Conservation (phyloP, 1,139 yeast species). For the Yamadazyma kanchanaburiensis region DNA sequence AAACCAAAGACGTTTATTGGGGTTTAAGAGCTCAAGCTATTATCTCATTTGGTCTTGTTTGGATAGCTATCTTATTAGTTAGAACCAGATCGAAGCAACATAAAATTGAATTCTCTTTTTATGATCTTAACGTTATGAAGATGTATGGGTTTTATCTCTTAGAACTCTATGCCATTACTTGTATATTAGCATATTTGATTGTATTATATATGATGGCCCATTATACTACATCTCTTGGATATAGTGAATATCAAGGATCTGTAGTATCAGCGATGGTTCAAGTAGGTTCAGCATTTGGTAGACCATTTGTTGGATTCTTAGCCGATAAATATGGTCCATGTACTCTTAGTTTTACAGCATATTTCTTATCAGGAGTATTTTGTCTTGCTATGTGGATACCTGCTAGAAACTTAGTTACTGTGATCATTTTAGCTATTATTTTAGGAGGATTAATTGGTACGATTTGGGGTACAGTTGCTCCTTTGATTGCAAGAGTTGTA, state of each 20-base stretch:
- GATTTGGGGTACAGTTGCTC: conserved; percentile 28
- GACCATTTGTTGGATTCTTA: conserved; percentile 39
- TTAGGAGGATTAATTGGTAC: conserved; percentile 28
- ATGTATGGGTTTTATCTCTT: conserved; percentile 31
- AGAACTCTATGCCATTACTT: conserved; percentile 29
- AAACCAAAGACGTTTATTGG: conserved; percentile 26
- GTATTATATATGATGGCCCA: conserved; percentile 44
- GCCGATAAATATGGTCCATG: conserved; percentile 39
- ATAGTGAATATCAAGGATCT: conserved; percentile 37
- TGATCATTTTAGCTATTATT: conserved; percentile 22
- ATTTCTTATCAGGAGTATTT: conserved; percentile 22
- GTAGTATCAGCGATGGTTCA: conserved; percentile 44
- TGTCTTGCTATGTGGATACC: conserved; percentile 37
- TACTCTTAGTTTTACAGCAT: conserved; percentile 27
- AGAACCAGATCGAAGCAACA: conserved; percentile 20
- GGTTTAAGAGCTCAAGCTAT: conserved; percentile 37
- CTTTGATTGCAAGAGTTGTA: conserved; percentile 33
- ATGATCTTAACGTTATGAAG: conserved; percentile 25
- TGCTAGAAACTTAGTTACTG: conserved; percentile 28
- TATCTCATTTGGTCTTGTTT: conserved; percentile 27
- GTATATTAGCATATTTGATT: conserved; percentile 46
- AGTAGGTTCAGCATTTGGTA: conserved; percentile 37
- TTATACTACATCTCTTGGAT: conserved; percentile 44
- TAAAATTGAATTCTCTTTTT: conserved; percentile 32
- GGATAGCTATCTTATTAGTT: conserved; percentile 27